A percentile compares a stretch with the other conserved stretches of the same genome.
Conservation (phyloP, 768 basidiomycete genomes). For the Tubosaeta brunneosetosa region DNA sequence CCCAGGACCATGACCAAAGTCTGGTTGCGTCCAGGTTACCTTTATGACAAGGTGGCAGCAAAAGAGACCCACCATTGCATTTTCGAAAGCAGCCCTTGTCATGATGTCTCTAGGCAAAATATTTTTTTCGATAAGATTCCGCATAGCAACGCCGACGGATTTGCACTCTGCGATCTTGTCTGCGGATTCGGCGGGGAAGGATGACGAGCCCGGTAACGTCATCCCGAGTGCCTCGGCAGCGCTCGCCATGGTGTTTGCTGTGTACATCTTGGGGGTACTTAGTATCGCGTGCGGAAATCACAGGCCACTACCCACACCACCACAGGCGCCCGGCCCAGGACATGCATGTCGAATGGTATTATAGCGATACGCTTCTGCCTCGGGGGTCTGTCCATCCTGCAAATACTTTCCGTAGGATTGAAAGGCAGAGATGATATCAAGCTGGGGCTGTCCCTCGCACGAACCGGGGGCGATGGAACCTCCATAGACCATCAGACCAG, state of each 20-base stretch:
- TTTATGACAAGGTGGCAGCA: slow-evolving; percentile 6
- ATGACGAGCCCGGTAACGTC: slow-evolving; percentile 95
- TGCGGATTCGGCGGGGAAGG: slow-evolving; percentile 87
- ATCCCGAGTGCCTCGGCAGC: slow-evolving; percentile 94
- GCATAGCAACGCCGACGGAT: slow-evolving; percentile 76
- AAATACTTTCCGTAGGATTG: slow-evolving; percentile 96
- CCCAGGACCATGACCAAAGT: slow-evolving; percentile 95
- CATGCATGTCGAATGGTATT: slow-evolving; percentile 90
- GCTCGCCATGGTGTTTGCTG: slow-evolving; percentile 97
- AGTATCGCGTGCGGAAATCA: slow-evolving; percentile 1
- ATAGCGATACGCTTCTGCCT: slow-evolving; percentile 80
- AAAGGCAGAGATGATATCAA: slow-evolving; percentile 97
- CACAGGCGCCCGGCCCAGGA: slow-evolving; percentile 97
- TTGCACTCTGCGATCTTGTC: slow-evolving; percentile 88
- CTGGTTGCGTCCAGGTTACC: slow-evolving; percentile 36
- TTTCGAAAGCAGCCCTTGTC: slow-evolving; percentile 95
- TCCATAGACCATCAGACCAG: slow-evolving; percentile 96
- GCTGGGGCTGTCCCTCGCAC: slow-evolving; percentile 79
- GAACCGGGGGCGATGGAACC: slow-evolving; percentile 92
- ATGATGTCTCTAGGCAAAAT: slow-evolving; percentile 94
- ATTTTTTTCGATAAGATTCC: slow-evolving; percentile 83
- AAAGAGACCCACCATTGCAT: slow-evolving; percentile 72
- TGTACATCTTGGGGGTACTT: slow-evolving; percentile 72
- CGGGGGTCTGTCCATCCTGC: slow-evolving; percentile 77
- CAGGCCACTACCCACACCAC: slow-evolving; percentile 65